Base-by-base conservation (phyloP, 805 yeast genomes). In the Kazachstania taianensis region DNA sequence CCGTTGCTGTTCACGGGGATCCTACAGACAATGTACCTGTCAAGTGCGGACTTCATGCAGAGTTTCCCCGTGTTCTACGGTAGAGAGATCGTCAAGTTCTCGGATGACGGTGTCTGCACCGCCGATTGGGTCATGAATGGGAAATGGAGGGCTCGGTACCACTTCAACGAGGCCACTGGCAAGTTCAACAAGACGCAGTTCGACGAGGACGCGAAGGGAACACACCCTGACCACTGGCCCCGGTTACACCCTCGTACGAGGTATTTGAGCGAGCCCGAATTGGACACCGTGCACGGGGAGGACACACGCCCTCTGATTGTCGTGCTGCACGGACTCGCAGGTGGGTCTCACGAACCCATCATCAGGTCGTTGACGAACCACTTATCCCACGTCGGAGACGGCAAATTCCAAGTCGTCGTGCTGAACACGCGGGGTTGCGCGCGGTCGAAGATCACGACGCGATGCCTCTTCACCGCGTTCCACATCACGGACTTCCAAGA, bases 311-410 rank as follows among this genome's bases (percentile, higher is more conserved):
- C 87, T 4, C 61, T 81, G 32, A 64, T 76, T 15, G 61, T 81
- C 22, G 72, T 79, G 7, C 57, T 70, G 33, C 89, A 81, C 49
- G 94, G 92, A 2, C 63, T 81, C 26, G 79, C 82, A 19, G 89
- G 92, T 40, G 94, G 94, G 1, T 75, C 84, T 12, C 81, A 77
- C 46, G 92, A 81, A 53, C 75, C 82, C 15, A 77, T 77, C 39
- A 71, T 81, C 32, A 66, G 85, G 42, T 69, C 79, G 7, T 60
- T 75, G 26, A 57, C 73, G 25, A 59, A 62, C 31, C 55, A 59
- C 15, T 56, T 78, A 32, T 65, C 69, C 22, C 47, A 53, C 1
- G 57, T 57, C 5, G 58, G 60, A 12, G 59, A 61, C 37, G 50
- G 48, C 5, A 48, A 62, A 42, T 66, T 75, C 52, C 74, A 78